Conservation (phyloP, 495 filamentous ascomycete species). For the Pyronema omphalodes region DNA sequence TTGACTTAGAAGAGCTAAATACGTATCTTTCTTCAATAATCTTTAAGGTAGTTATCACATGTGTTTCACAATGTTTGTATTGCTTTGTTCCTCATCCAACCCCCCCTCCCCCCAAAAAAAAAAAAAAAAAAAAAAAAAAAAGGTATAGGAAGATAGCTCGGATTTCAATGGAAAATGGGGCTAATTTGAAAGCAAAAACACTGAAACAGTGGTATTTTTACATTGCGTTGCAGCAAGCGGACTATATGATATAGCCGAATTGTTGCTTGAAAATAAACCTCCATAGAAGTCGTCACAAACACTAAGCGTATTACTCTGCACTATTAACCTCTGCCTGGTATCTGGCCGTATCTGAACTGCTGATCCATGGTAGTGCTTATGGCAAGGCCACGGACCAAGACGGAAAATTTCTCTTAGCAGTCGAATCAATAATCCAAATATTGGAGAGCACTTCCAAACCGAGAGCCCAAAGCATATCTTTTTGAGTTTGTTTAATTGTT, state of each 20-base stretch:
- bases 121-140: too few species aligned
- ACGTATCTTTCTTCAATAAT: too few species aligned
- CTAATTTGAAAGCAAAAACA: slow-evolving; percentile 13
- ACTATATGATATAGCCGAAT: slow-evolving; percentile 6
- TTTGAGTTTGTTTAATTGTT: too few species aligned
- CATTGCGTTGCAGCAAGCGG: slow-evolving; percentile 9
- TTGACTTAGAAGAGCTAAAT: too few species aligned
- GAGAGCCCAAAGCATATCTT: too few species aligned
- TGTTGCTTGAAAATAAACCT: slow-evolving; percentile 24
- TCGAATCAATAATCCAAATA: too few species aligned
- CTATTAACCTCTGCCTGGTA: slow-evolving; percentile 39
- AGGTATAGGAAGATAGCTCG: slow-evolving; percentile 9
- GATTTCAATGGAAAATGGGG: slow-evolving; percentile 14
- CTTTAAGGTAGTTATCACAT: too few species aligned
- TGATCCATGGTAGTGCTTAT: slow-evolving; percentile 25
- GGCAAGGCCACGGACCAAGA: neutral
- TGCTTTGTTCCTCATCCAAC: too few species aligned
- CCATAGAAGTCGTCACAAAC: slow-evolving; percentile 27
- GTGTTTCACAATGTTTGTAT: too few species aligned
- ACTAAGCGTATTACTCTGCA: slow-evolving; percentile 35
- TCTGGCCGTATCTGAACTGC: slow-evolving; percentile 29
- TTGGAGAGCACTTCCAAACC: too few species aligned
- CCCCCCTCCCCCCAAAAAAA: too few species aligned
- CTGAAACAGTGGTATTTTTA: slow-evolving; percentile 9
- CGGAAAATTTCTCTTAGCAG: too few species aligned